A percentile compares a stretch with the other conserved stretches of the same genome.
Conservation (phyloP, 2,329 filamentous ascomycete genomes). For the Aspergillus caelatus region DNA sequence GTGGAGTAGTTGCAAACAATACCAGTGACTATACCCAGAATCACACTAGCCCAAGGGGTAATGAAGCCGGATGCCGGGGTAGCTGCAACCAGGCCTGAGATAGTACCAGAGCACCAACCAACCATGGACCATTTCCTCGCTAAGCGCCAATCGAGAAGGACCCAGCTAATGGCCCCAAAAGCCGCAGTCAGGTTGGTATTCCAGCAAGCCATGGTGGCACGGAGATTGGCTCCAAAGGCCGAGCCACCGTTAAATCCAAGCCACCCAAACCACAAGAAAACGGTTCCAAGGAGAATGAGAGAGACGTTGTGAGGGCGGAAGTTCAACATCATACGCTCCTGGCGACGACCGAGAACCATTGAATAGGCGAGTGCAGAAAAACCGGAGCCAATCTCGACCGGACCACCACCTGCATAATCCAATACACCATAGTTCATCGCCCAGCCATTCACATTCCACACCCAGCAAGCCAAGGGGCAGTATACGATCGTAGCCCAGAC, state of each 20-base stretch:
- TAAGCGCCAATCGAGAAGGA: constrained; percentile 90
- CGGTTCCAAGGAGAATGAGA: constrained; percentile 90
- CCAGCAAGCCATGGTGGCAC: constrained; percentile 96
- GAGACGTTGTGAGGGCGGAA: constrained; percentile 99
- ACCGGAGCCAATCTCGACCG: constrained; percentile 95
- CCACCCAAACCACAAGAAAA: constrained; percentile 98
- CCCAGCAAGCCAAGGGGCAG: constrained; percentile 95
- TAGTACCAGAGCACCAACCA: constrained; percentile 87
- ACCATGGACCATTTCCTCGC: constrained; percentile 94
- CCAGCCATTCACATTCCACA: constrained; percentile 95
- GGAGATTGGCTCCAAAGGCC: constrained; percentile 88
- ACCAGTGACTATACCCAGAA: constrained; percentile 64
- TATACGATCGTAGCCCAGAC: constrained; percentile 97
- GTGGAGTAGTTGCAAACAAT: constrained; percentile 81
- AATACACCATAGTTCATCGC: constrained; percentile 86
- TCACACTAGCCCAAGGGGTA: constrained; percentile 65
- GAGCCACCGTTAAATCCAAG: constrained; percentile 98
- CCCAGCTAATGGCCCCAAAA: constrained; percentile 92
- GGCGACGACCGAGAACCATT: constrained; percentile 89
- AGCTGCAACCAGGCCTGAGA: constrained; percentile 84
- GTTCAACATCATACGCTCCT: constrained; percentile 99
- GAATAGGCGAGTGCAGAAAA: constrained; percentile 93
- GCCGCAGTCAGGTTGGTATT: constrained; percentile 93
- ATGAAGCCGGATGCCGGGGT: constrained; percentile 83
- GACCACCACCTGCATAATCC: constrained; percentile 94